phyloP scores from a whole-genome alignment of 108 stramenopile genomes.

The Fistulifera solaris region DNA sequence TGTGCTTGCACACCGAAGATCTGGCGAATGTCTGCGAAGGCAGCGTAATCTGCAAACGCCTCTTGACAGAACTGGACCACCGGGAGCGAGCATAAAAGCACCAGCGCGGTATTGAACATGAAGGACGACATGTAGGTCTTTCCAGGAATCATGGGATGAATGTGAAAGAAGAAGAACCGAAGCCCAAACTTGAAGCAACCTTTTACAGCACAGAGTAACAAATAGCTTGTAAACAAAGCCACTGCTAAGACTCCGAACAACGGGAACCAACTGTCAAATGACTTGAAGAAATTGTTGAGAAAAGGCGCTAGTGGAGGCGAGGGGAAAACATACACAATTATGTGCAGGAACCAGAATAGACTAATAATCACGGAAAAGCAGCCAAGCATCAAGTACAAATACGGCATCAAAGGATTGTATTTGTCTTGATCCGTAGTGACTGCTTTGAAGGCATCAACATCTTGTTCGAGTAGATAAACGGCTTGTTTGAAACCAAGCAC shows the following conservation, averaged over 20 bases:
- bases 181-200: slow-evolving; percentile 94
- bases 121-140: slow-evolving; percentile 96
- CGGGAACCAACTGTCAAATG: slow-evolving; percentile 81
- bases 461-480: slow-evolving; percentile 75
- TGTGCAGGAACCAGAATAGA: slow-evolving; percentile 86
- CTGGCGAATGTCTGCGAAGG: slow-evolving; percentile 71
- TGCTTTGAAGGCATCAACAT: slow-evolving; percentile 60
- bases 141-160: slow-evolving; percentile 92
- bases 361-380: slow-evolving; percentile 64
- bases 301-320: slow-evolving; percentile 53
- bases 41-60: slow-evolving; percentile 87
- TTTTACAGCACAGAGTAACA: slow-evolving; percentile 80
- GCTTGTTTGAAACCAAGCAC: slow-evolving; percentile 83
- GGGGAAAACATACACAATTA: slow-evolving; percentile 79
- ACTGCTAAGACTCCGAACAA: slow-evolving; percentile 86
- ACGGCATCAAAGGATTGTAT: slow-evolving; percentile 89
- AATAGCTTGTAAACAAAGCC: slow-evolving; percentile 85
- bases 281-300: slow-evolving; percentile 84
- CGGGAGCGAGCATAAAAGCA: slow-evolving; percentile 83
- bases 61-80: slow-evolving; percentile 82
- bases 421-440: slow-evolving; percentile 54
- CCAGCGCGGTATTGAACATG: slow-evolving; percentile 89
- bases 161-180: slow-evolving; percentile 76
- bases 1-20: slow-evolving; percentile 87
- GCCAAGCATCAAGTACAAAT: slow-evolving; percentile 50